Evolutionary conservation across 1,139 yeast species (phyloP), one percentile per base, ranked within the genome.

Genomic region (Nakaseomyces sp.): DNA sequence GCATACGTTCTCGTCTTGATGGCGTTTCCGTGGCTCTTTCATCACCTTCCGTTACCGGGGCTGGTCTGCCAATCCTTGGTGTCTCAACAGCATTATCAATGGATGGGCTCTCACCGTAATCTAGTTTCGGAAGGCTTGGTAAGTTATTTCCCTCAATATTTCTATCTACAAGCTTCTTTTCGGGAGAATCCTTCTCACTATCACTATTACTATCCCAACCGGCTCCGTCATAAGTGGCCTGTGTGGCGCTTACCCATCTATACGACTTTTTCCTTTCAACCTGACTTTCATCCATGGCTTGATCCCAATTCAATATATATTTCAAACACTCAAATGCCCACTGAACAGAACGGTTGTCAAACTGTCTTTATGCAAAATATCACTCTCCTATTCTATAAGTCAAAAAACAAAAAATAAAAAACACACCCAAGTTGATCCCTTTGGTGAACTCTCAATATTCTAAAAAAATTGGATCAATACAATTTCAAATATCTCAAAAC

Each of bases 171-270:
- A 26, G 38, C 12, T 48, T 43, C 18, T 33, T 32, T 15, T 40
- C 44, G 10, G 38, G 25, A 28, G 37, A 28, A 6, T 45, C 51
- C 37, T 64, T 68, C 44, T 63, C 63, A 6, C 42, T 45, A 15
- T 48, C 47, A 37, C 53, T 58, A n/a, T 50, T 49, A 40, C 60
- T 55, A 40, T 57, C 56, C 81, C 83, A 77, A 29, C 73, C 81
- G 30, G 76, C 77, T 6, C 82, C 82, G 53, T 77, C 78, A 15
- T 72, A 65, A 28, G 61, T 63, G 3, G 80, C 81, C 20, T 72
- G 73, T 1, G 76, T 65, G 2, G 79, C 79, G 49, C 74, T 74
- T 2, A 69, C 77, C 83, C 83, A 77, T 43, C 84, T 65, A n/a
- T 77, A 70, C n/a, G 81, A 76, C 51, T 73, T 72, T 55, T 74